Conservation (phyloP, 2,329 filamentous ascomycete species). For the Xylaria sp. region DNA sequence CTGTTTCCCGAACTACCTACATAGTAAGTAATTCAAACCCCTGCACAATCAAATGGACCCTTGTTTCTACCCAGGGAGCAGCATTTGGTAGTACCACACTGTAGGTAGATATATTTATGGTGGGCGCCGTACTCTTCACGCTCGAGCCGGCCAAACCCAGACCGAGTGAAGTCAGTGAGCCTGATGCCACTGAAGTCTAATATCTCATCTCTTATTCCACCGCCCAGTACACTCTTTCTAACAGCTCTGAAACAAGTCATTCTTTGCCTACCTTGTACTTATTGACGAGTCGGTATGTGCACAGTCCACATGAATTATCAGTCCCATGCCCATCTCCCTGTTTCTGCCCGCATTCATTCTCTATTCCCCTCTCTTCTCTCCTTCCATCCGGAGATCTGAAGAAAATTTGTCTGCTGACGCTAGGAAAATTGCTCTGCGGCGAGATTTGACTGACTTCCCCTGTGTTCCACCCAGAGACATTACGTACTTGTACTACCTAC, state of each 20-base stretch:
- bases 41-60: conserved; percentile 13
- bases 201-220: neutral
- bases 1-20: conserved; percentile 10
- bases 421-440: neutral
- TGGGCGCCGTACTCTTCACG: conserved; percentile 2
- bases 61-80: neutral
- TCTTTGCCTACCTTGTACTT: neutral
- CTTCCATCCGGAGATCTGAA: neutral
- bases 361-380: neutral
- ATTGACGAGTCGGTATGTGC: conserved; percentile 6
- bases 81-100: neutral
- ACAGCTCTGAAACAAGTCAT: conserved; percentile 13
- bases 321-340: neutral
- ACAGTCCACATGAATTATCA: neutral
- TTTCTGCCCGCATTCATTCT: neutral
- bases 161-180: neutral
- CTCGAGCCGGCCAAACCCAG: neutral
- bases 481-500: neutral
- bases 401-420: neutral
- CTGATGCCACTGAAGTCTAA: neutral
- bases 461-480: neutral
- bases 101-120: conserved; percentile 7
- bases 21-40: conserved; percentile 16
- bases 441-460: conserved; percentile 3
- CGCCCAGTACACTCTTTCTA: neutral